phyloP scores from a whole-genome alignment of 2,329 filamentous ascomycete species.

The Fusarium continuum region DNA sequence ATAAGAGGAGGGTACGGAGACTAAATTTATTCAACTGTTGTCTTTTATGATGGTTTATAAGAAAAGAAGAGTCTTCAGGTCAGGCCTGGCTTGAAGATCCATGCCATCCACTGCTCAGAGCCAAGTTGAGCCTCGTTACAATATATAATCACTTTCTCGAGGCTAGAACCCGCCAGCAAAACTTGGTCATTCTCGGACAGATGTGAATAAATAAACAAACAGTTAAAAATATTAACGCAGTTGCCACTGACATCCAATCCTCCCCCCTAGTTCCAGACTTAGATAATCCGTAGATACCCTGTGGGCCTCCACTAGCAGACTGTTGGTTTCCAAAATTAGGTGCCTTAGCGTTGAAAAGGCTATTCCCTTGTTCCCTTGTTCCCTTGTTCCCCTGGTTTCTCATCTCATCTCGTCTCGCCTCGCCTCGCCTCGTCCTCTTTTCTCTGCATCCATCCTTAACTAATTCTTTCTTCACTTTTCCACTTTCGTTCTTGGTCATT shows the following conservation, averaged over 20 bases:
- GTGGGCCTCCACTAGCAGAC: slow-evolving; percentile 1
- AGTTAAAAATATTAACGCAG: background rate
- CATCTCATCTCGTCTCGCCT: background rate
- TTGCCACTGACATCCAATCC: background rate
- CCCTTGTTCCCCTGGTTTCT: slow-evolving; percentile 29
- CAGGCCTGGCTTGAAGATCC: background rate
- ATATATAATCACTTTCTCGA: background rate
- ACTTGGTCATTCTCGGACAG: background rate
- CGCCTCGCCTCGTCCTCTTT: background rate
- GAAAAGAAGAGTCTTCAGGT: background rate
- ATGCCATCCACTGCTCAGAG: background rate
- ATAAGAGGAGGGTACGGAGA: too few species aligned
- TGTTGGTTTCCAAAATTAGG: slow-evolving; percentile 29
- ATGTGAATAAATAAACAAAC: background rate
- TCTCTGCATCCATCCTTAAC: slow-evolving; percentile 4
- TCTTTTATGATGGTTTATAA: too few species aligned
- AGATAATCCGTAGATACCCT: slow-evolving; percentile 9
- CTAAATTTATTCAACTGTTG: too few species aligned
- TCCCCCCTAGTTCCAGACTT: too few species aligned
- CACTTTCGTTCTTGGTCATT: slow-evolving; percentile 21
- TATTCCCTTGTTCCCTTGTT: slow-evolving; percentile 7
- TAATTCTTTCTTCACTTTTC: slow-evolving; percentile 12
- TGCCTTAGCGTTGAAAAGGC: slow-evolving; percentile 23
- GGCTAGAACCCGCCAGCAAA: too few species aligned
- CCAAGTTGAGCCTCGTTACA: too few species aligned